Conservation (phyloP, 768 basidiomycete species). For the Tephrocybe sp. region DNA sequence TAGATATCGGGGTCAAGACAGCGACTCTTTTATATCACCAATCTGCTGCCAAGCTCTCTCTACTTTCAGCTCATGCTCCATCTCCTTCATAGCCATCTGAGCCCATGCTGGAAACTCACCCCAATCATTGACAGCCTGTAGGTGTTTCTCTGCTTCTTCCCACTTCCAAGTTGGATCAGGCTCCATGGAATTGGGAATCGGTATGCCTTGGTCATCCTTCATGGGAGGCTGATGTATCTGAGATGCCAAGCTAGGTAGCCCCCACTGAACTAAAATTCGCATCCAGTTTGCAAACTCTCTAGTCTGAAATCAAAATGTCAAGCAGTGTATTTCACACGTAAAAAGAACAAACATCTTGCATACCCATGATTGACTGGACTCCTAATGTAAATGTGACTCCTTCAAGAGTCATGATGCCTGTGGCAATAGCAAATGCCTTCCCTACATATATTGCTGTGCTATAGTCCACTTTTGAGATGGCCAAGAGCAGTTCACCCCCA, state of each 20-base stretch:
- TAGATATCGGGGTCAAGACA: background rate
- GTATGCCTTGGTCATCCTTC: slow-evolving; percentile 27
- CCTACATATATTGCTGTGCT: slow-evolving; percentile 54
- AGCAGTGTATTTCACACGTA: background rate
- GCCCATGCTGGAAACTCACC: slow-evolving; percentile 61
- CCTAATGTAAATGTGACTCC: slow-evolving; percentile 46
- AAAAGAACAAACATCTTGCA: slow-evolving; percentile 49
- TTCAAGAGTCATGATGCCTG: slow-evolving; percentile 51
- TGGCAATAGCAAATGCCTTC: slow-evolving; percentile 69
- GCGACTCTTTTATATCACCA: background rate
- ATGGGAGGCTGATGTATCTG: slow-evolving; percentile 49
- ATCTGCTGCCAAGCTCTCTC: slow-evolving; percentile 42
- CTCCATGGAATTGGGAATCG: slow-evolving; percentile 12
- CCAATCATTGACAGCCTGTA: slow-evolving; percentile 55
- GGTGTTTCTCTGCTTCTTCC: slow-evolving; percentile 52
- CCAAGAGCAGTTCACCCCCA: slow-evolving; percentile 32
- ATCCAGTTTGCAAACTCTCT: slow-evolving; percentile 60
- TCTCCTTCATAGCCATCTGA: slow-evolving; percentile 49
- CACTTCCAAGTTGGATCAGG: slow-evolving; percentile 43
- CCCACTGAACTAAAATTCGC: slow-evolving; percentile 45
- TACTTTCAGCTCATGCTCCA: slow-evolving; percentile 55
- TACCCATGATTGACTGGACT: slow-evolving; percentile 52
- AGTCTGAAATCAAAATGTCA: slow-evolving; percentile 34
- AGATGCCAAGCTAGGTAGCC: slow-evolving; percentile 49
- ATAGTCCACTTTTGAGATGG: slow-evolving; percentile 37